Conservation (phyloP, 2,329 filamentous ascomycete species). For the Pseudogymnoascus sp. region DNA sequence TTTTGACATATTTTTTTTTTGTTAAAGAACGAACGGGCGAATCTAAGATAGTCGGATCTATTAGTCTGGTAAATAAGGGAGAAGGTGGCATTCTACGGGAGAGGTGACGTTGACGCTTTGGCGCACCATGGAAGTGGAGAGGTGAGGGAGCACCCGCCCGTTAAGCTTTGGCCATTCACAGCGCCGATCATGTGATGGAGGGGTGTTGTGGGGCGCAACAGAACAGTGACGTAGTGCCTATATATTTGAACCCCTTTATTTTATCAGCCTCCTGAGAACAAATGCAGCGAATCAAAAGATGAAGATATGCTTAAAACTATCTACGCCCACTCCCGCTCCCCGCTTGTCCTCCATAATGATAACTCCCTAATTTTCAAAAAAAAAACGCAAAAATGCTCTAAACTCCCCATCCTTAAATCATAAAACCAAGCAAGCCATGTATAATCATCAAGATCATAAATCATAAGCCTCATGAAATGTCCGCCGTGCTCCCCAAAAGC, state of each 20-base stretch:
- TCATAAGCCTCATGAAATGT: conserved; percentile 2
- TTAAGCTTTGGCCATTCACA: conserved; percentile 5
- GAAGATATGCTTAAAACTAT: conserved; percentile 7
- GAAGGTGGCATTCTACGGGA: background rate
- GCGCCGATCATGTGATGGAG: background rate
- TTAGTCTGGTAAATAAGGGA: background rate
- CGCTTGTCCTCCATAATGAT: background rate
- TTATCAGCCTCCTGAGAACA: background rate
- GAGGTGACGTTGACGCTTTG: conserved; percentile 5
- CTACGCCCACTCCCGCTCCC: background rate
- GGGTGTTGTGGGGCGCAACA: background rate
- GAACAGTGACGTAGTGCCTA: background rate
- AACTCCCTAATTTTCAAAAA: background rate
- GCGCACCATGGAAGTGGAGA: background rate
- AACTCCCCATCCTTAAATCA: background rate
- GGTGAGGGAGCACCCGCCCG: background rate
- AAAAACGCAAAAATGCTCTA: background rate
- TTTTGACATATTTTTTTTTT: background rate
- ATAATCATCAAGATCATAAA: conserved; percentile 8
- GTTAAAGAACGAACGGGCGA: background rate
- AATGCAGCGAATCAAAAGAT: background rate
- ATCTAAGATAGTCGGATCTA: background rate
- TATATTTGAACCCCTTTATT: background rate
- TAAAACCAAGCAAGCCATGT: conserved; percentile 3
- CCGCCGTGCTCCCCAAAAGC: background rate